phyloP scores from a whole-genome alignment of 257 asterid genomes.

The Rauvolfia tetraphylla region DNA sequence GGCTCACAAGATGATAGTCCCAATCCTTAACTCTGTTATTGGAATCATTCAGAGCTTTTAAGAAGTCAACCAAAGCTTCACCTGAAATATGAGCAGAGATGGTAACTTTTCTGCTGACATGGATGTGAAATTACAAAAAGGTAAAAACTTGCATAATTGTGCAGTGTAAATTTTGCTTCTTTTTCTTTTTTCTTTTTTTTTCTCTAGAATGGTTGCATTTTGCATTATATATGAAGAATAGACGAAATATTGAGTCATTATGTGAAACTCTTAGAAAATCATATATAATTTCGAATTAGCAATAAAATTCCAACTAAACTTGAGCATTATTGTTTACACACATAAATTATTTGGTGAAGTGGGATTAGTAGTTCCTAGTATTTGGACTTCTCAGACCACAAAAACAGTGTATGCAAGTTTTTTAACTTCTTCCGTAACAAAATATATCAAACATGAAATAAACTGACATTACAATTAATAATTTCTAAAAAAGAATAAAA shows the following conservation, averaged over 20 bases:
- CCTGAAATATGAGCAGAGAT: slow-evolving; percentile 40
- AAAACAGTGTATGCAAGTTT: neutral
- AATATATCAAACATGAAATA: neutral
- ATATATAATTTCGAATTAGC: neutral
- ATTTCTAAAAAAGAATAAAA: neutral
- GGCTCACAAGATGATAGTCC: slow-evolving; percentile 67
- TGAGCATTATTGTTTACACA: neutral
- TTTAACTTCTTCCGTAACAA: neutral
- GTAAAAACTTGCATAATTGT: neutral
- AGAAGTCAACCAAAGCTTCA: slow-evolving; percentile 57
- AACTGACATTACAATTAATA: neutral
- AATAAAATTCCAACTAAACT: neutral
- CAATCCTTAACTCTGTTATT: slow-evolving; percentile 48
- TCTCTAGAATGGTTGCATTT: too few species aligned
- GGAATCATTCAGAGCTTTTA: slow-evolving; percentile 60
- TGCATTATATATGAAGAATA: neutral
- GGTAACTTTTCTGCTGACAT: neutral
- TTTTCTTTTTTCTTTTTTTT: too few species aligned
- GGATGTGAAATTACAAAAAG: neutral
- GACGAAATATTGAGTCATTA: neutral
- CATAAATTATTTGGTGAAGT: neutral
- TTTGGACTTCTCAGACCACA: neutral
- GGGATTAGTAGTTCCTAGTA: neutral
- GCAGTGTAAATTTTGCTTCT: neutral
- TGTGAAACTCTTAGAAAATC: neutral